Evolutionary conservation across 2,329 filamentous ascomycete species (phyloP).

Genomic region (Penicillium hordei): DNA sequence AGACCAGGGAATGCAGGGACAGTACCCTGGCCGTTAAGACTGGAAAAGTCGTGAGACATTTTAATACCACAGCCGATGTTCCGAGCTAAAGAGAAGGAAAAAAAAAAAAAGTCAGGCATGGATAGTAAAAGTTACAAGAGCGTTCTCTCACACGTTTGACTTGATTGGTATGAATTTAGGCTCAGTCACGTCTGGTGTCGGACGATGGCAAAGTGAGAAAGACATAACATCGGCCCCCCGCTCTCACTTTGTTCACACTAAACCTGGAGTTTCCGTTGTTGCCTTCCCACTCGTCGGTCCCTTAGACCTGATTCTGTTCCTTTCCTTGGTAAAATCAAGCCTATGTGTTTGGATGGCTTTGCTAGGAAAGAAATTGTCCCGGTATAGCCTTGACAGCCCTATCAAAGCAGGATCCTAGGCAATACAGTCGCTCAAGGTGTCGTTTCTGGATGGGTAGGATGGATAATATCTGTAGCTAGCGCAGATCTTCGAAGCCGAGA

Average conservation of each 20-base stretch:
- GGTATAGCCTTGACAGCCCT: background rate
- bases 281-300: background rate
- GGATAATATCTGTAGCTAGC: background rate
- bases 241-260: background rate
- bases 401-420: background rate
- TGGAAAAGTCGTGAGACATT: background rate
- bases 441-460: background rate
- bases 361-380: background rate
- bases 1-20: slow-evolving; percentile 5
- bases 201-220: slow-evolving; percentile 1
- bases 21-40: background rate
- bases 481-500: too few relatives aligned
- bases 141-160: background rate
- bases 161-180: background rate
- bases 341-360: background rate
- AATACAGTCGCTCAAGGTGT: background rate
- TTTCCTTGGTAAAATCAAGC: background rate
- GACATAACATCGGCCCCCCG: slow-evolving; percentile 6
- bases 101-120: background rate
- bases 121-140: background rate
- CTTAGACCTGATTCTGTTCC: background rate
- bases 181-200: slow-evolving; percentile 5
- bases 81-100: background rate
- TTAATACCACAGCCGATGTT: background rate
- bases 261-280: background rate